Conservation (phyloP, 495 filamentous ascomycete genomes). For the Aspergillus sclerotioniger region DNA sequence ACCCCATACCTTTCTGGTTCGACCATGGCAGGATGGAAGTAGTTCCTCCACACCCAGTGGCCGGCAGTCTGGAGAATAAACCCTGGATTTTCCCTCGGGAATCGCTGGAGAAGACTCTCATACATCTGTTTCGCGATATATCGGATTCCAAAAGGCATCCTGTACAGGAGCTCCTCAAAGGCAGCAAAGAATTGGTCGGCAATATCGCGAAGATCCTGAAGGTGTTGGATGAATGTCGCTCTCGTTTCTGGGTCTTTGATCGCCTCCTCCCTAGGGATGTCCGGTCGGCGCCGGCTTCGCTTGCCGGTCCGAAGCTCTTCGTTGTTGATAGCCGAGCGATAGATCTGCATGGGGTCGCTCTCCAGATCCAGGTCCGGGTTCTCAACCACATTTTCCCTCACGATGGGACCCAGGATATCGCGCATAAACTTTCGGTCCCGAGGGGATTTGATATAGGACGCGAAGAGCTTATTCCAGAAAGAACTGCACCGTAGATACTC, state of each 20-base stretch:
- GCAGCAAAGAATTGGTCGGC: slow-evolving; percentile 80
- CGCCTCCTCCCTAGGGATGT: slow-evolving; percentile 84
- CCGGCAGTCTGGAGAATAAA: slow-evolving; percentile 79
- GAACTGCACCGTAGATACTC: slow-evolving; percentile 88
- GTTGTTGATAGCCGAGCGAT: slow-evolving; percentile 90
- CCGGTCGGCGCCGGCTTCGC: slow-evolving; percentile 71
- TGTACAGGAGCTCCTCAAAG: slow-evolving; percentile 77
- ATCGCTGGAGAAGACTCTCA: slow-evolving; percentile 68
- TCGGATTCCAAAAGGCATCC: slow-evolving; percentile 90
- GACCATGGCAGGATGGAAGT: slow-evolving; percentile 82
- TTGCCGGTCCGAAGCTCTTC: slow-evolving; percentile 92
- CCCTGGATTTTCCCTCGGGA: slow-evolving; percentile 74
- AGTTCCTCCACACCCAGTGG: slow-evolving; percentile 90
- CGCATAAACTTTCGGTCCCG: slow-evolving; percentile 89
- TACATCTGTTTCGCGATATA: slow-evolving; percentile 88
- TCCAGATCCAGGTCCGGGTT: slow-evolving; percentile 89
- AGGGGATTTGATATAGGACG: slow-evolving; percentile 86
- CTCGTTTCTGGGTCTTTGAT: slow-evolving; percentile 92
- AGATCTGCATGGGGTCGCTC: slow-evolving; percentile 97
- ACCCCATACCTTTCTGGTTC: slow-evolving; percentile 89
- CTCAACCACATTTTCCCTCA: slow-evolving; percentile 86
- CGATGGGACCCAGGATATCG: slow-evolving; percentile 75
- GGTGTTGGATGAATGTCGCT: slow-evolving; percentile 84
- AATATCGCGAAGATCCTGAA: slow-evolving; percentile 91
- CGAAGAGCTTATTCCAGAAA: slow-evolving; percentile 86